These are phyloP conservation scores for Thelephora ganbajun DNA, from an alignment of 768 basidiomycete genomes.

Conservation along the genomic window DNA sequence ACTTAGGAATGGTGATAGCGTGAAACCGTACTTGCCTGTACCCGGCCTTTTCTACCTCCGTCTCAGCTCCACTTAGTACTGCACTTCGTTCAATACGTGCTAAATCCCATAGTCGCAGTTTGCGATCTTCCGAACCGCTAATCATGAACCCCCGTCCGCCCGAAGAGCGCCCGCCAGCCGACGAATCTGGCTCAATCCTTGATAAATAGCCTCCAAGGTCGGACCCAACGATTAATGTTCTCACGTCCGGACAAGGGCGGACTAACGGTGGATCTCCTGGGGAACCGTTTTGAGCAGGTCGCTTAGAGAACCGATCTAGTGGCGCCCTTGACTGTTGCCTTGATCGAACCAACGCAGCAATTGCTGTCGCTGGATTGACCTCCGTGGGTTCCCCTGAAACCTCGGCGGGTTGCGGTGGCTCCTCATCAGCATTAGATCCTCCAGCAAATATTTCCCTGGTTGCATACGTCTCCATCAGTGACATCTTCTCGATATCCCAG, in stretches of 20 bases:
- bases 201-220: constrained; percentile 52
- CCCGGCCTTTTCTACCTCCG: constrained; percentile 58
- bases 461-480: constrained; percentile 68
- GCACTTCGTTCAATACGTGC: constrained; percentile 56
- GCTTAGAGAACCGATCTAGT: constrained; percentile 6
- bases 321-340: constrained; percentile 28
- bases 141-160: constrained; percentile 57
- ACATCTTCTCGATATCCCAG: constrained; percentile 82
- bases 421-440: constrained; percentile 28
- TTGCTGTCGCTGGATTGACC: constrained; percentile 53
- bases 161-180: constrained; percentile 18
- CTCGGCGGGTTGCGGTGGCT: constrained; percentile 39
- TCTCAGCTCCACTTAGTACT: constrained; percentile 67
- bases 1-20: neutral
- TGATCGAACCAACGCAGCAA: constrained; percentile 67
- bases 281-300: constrained; percentile 8
- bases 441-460: constrained; percentile 24
- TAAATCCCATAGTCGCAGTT: constrained; percentile 82
- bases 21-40: constrained; percentile 44
- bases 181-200: constrained; percentile 1
- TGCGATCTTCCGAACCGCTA: constrained; percentile 83
- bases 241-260: constrained; percentile 50
- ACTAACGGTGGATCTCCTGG: constrained; percentile 20
- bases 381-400: constrained; percentile 41
- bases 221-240: constrained; percentile 52